Evolutionary conservation across 2,329 filamentous ascomycete genomes (phyloP).

Genomic region (Apiospora aurea): DNA sequence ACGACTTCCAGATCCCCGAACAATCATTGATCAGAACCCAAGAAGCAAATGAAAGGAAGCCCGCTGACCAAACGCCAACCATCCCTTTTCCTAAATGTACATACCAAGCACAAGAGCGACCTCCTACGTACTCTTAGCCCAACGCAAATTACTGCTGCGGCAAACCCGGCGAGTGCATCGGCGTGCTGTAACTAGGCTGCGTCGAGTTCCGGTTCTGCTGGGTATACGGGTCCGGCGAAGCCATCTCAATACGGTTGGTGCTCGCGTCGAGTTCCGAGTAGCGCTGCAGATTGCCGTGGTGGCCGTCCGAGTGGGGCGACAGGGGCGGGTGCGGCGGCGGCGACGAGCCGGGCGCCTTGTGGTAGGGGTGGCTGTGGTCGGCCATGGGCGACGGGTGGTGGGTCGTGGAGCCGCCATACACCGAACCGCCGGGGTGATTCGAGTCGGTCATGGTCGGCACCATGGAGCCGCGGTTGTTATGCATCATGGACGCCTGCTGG

Average conservation of each 20-base stretch:
- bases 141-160: constrained; percentile 22
- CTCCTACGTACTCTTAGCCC: not conserved
- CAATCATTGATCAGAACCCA: no score
- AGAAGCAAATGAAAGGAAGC: not conserved
- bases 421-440: not conserved
- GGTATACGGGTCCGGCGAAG: constrained; percentile 27
- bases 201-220: constrained; percentile 18
- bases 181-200: not conserved
- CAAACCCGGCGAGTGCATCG: not conserved
- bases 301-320: constrained; percentile 16
- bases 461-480: not conserved
- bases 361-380: constrained; percentile 24
- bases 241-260: constrained; percentile 31
- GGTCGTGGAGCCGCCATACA: not conserved
- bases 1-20: not conserved
- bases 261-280: constrained; percentile 37
- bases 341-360: constrained; percentile 25
- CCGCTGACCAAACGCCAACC: not conserved
- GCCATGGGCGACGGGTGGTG: constrained; percentile 3
- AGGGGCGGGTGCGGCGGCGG: constrained; percentile 8
- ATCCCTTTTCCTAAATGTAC: not conserved
- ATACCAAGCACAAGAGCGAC: not conserved
- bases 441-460: constrained; percentile 1
- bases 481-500: not conserved
- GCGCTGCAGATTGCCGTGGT: constrained; percentile 23